phyloP scores from a whole-genome alignment of 1,139 yeast genomes.

The Sugiyamaella pinicola region DNA sequence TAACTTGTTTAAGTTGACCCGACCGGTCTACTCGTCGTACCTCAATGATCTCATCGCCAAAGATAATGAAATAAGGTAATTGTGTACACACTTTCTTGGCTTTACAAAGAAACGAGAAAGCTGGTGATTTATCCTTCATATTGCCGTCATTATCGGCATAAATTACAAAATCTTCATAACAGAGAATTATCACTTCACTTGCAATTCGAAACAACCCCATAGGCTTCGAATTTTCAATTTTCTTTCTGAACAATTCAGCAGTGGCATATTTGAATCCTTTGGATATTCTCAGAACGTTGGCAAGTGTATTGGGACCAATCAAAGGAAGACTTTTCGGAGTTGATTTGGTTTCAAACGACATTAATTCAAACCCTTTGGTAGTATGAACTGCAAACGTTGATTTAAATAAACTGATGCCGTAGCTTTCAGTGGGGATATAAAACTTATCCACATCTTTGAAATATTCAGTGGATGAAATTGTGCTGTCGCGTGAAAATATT shows the following conservation, averaged over 20 bases:
- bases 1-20: conserved; percentile 66
- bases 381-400: conserved; percentile 63
- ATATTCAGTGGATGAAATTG: conserved; percentile 40
- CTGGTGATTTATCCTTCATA: conserved; percentile 53
- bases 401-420: conserved; percentile 45
- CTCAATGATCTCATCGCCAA: conserved; percentile 72
- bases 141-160: conserved; percentile 69
- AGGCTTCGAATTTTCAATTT: conserved; percentile 47
- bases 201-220: conserved; percentile 63
- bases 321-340: conserved; percentile 60
- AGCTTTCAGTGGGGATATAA: conserved; percentile 39
- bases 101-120: conserved; percentile 63
- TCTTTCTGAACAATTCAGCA: conserved; percentile 32
- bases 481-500: conserved; percentile 31
- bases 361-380: conserved; percentile 66
- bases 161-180: conserved; percentile 73
- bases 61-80: conserved; percentile 61
- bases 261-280: conserved; percentile 24
- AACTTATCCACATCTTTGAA: conserved; percentile 44
- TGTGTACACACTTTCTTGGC: conserved; percentile 59
- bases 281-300: conserved; percentile 24
- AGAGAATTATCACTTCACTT: conserved; percentile 60
- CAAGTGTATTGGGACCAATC: conserved; percentile 36
- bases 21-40: conserved; percentile 53
- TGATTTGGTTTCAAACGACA: conserved; percentile 58